Base-by-base conservation (phyloP, 352 stramenopile genomes). In the Pythium vanterpoolii region DNA sequence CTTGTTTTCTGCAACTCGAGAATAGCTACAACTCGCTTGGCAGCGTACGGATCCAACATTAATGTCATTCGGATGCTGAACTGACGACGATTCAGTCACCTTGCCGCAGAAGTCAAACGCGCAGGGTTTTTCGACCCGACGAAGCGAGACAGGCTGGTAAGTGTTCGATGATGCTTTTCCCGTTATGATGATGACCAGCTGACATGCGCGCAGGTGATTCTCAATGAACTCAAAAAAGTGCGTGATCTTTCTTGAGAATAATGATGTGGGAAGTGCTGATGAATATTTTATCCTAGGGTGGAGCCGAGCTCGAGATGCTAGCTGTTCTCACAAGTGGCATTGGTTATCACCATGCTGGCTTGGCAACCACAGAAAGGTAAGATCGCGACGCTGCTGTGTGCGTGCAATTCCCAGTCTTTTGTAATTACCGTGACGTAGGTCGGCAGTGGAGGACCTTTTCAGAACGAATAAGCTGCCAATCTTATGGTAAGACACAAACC, bases 1-100 rank as follows among this genome's bases (percentile, higher is more conserved):
- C 23, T 93, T 7, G 60, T 93, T 10, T 91, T 93, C 46, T 93
- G 72, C 40, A 74, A 66, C 27, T 77, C 69, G 4, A 61, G 64
- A 31, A 64, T 42, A 11, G 52, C 64, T n/a, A 50, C 70, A 28
- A 63, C 55, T 48, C 66, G 57, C 13, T 64, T 80, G n/a, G 66
- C 72, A 9, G 40, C 30, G 65, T 72, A 50, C 28, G 49, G 23
- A 31, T 18, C 13, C 24, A 2, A 10, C 40, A 31, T 1, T 19
- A 14, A 28, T 26, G 3, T 48, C 10, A 33, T 30, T 6, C 24
- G 2, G 24, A 28, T 11, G n/a, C 28, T 10, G 42, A 46, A 38
- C 31, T 34, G 21, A 38, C 31, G 34, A 11, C 19, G 28, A 2
- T 8, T 38, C 45, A 66, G 59, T 6, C 39, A 61, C 34, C 42